These are phyloP conservation scores for Nemania diffusa DNA, from an alignment of 2,329 filamentous ascomycete genomes.

Conservation along the genomic window DNA sequence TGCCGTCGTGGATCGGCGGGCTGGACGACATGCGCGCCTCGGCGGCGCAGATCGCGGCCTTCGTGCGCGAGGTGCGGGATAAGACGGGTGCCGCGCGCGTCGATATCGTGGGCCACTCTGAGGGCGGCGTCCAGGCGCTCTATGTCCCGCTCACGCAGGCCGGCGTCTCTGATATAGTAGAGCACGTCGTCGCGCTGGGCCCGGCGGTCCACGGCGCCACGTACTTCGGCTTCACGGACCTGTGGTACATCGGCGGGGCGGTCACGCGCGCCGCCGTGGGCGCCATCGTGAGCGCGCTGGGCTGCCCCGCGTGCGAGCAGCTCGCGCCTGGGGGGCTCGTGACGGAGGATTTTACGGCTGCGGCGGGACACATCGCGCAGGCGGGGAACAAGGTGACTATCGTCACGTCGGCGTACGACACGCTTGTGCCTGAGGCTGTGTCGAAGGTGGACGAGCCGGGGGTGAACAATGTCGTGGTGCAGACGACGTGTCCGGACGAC, in stretches of 20 bases:
- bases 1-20: conserved; percentile 53
- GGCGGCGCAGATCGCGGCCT: conserved; percentile 53
- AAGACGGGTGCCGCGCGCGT: conserved; percentile 53
- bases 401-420: conserved; percentile 43
- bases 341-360: conserved; percentile 36
- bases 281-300: conserved; percentile 35
- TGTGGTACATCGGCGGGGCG: conserved; percentile 45
- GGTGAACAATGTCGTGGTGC: conserved; percentile 41
- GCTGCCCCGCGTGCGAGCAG: conserved; percentile 45
- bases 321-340: conserved; percentile 42
- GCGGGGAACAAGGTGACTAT: conserved; percentile 44
- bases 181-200: conserved; percentile 42
- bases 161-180: conserved; percentile 42
- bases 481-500: conserved; percentile 45
- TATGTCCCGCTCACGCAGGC: conserved; percentile 46
- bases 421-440: conserved; percentile 40
- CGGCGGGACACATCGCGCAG: conserved; percentile 41
- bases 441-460: conserved; percentile 42
- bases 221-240: conserved; percentile 46
- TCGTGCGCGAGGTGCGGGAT: conserved; percentile 51
- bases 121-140: conserved; percentile 55
- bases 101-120: conserved; percentile 56
- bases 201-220: conserved; percentile 45
- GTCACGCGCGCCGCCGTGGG: conserved; percentile 39
- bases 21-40: conserved; percentile 52